A percentile compares a stretch with the other conserved stretches of the same genome.
phyloP scores from a whole-genome alignment of 2,329 filamentous ascomycete species.

The Penicillium sp. region DNA sequence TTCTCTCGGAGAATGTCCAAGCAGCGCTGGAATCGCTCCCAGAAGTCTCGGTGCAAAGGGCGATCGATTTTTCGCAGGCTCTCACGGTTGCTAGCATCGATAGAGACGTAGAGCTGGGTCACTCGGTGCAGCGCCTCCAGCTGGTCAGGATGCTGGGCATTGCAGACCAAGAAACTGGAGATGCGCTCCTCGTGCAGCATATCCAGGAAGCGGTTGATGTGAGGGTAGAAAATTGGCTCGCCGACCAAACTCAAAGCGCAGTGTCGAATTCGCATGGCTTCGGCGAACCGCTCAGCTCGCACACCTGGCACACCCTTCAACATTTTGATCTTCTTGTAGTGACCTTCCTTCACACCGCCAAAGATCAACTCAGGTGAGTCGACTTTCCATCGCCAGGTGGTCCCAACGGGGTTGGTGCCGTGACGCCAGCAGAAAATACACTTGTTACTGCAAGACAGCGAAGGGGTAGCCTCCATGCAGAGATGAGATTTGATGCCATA shows the following conservation, averaged over 20 bases:
- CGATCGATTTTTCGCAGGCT: conserved; percentile 87
- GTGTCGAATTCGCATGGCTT: conserved; percentile 91
- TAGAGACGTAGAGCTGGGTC: conserved; percentile 94
- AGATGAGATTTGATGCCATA: conserved; percentile 96
- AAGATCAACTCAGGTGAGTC: conserved; percentile 91
- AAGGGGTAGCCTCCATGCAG: conserved; percentile 98
- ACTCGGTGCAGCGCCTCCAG: conserved; percentile 81
- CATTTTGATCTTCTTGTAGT: conserved; percentile 98
- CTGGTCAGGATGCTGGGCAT: conserved; percentile 94
- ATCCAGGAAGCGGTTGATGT: conserved; percentile 89
- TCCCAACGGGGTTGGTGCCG: conserved; percentile 94
- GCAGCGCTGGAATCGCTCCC: conserved; percentile 92
- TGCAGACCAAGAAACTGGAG: conserved; percentile 94
- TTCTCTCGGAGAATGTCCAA: conserved; percentile 86
- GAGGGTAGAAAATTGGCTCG: conserved; percentile 98
- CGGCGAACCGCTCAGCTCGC: conserved; percentile 85
- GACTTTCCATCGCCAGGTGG: conserved; percentile 95
- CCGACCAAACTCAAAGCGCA: conserved; percentile 92
- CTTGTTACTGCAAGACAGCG: conserved; percentile 95
- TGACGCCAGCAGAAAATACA: conserved; percentile 99
- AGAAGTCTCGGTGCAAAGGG: conserved; percentile 93
- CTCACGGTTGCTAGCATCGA: conserved; percentile 91
- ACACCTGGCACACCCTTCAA: conserved; percentile 92
- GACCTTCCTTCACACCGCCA: conserved; percentile 83
- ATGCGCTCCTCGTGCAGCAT: conserved; percentile 87